Evolutionary conservation across 139 green algal genomes (phyloP).

Genomic region (Picochlorum sp.): DNA sequence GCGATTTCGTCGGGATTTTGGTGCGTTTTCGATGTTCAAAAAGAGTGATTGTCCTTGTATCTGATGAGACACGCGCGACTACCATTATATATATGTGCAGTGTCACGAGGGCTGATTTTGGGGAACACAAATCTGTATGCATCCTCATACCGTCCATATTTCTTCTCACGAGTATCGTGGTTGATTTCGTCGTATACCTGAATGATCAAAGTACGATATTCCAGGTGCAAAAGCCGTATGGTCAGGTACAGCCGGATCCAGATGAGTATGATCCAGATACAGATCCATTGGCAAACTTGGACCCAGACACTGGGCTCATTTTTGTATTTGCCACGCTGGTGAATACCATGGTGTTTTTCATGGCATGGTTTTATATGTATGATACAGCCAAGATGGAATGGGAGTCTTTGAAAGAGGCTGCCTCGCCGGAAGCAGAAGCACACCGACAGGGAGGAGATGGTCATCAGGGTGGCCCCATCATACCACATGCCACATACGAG

Average conservation of each 20-base stretch:
- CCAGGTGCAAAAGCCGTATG: constrained; percentile 11
- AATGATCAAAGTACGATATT: constrained; percentile 10
- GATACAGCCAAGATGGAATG: constrained; percentile 24
- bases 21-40: constrained; percentile 8
- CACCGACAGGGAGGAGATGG: not conserved
- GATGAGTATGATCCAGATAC: constrained; percentile 5
- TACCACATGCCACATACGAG: too few relatives aligned
- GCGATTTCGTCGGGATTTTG: constrained; percentile 40
- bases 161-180: constrained; percentile 36
- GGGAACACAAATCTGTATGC: constrained; percentile 34
- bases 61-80: too few relatives aligned
- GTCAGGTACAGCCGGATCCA: not conserved
- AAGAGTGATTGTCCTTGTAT: not conserved
- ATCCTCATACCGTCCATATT: constrained; percentile 41
- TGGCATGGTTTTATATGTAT: constrained; percentile 40
- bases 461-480: too few relatives aligned
- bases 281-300: constrained; percentile 9
- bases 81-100: constrained; percentile 13
- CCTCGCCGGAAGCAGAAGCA: not conserved
- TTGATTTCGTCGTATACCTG: constrained; percentile 29
- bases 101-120: constrained; percentile 40
- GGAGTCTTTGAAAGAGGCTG: constrained; percentile 13
- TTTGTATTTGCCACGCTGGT: not conserved
- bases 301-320: not conserved
- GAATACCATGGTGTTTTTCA: constrained; percentile 3